A percentile compares a stretch with the other conserved stretches of the same genome.
phyloP scores from a whole-genome alignment of 176 grass and related monocot species.

The Rhynchospora pubera region DNA sequence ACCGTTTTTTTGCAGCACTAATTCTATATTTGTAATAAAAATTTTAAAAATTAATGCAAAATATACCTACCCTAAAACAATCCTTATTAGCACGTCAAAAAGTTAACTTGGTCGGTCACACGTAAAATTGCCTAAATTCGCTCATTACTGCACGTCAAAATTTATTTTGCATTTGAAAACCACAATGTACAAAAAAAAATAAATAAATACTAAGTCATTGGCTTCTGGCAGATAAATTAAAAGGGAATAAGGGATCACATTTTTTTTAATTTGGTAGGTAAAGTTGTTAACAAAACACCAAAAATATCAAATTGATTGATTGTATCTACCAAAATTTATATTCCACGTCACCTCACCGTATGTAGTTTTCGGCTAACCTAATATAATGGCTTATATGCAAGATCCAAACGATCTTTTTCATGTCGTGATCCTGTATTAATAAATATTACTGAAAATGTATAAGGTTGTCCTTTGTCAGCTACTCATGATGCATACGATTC shows the following conservation, averaged over 20 bases:
- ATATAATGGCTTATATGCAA: neutral
- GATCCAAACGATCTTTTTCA: neutral
- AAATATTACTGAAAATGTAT: neutral
- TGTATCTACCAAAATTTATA: neutral
- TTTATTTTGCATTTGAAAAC: neutral
- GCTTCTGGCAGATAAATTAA: neutral
- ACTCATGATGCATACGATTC: neutral
- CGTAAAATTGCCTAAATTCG: neutral
- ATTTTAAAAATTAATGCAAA: too few species aligned
- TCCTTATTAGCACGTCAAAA: neutral
- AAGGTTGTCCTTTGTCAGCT: neutral
- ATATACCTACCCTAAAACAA: neutral
- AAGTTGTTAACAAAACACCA: neutral
- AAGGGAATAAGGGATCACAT: neutral
- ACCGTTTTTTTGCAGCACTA: too few species aligned
- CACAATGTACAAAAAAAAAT: neutral
- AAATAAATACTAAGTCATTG: neutral
- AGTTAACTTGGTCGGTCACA: neutral
- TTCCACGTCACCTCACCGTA: neutral
- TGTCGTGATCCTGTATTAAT: neutral
- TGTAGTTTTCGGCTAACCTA: neutral
- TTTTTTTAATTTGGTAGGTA: constrained; percentile 9
- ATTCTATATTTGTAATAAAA: too few species aligned
- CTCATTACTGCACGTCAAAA: too few species aligned
- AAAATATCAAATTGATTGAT: neutral